Base-by-base conservation (phyloP, 371 early-diverging fungal species). In the Mortierella sp. region DNA sequence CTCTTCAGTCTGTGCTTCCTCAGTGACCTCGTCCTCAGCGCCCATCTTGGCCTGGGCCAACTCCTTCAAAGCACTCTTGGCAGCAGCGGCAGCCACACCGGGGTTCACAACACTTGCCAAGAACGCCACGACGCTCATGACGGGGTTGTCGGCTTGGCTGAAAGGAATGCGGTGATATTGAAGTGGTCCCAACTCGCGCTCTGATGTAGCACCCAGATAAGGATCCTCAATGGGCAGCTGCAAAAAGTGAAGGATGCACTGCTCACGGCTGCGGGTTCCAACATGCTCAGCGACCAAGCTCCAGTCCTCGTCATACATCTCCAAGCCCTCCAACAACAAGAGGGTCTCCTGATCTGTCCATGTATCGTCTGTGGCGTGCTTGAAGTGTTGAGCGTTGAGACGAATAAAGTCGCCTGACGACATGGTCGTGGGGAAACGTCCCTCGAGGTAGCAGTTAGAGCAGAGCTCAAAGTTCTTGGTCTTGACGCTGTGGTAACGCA, bases 261-360 rank as follows among this genome's bases (percentile, higher is more conserved):
- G 96, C 73, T 98, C 98, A 60, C 96, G 92, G 18, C 96, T 93
- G 68, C 97, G 95, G 48, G 98, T 98, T 7, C 97, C 97, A 24
- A 99, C 99, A 83, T 99, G 97, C 54, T 95, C 95, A 16, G 98
- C 93, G 75, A 99, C 96, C 55, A 94, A 93, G 79, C 94, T 93
- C 99, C 99, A 99, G 89, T 99, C 98, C 76, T 99, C 98, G 58
- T 97, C 97, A 89, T 91, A 97, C 92, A 97, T 91, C 83, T 99
- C 99, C 48, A 99, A 90, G 2, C 96, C 99, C 90, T 99, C 99
- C 58, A 99, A 89, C 46, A 99, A 91, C 72, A 96, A 87, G 35
- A 99, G 90, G 12, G 96, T 97, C 86, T 99, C 99, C 88, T 98
- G 95, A 78, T 98, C 98, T 3, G 94, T 92, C 99, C 99, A 99